Evolutionary conservation across 108 stramenopile genomes (phyloP).

Genomic region (Skeletonema costatum): DNA sequence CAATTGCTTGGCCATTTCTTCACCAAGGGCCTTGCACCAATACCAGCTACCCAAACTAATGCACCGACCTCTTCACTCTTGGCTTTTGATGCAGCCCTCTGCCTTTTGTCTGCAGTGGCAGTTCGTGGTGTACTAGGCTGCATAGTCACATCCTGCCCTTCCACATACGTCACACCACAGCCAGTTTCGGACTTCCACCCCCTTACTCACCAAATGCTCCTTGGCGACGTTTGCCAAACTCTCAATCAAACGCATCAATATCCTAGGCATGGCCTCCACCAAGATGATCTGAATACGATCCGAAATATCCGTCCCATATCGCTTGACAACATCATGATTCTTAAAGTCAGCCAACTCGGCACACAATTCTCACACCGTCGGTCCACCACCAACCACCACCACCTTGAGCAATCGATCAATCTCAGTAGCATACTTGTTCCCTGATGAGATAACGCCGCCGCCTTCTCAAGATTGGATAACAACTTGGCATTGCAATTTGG

Average conservation of each 20-base stretch:
- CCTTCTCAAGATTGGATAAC: conserved; percentile 76
- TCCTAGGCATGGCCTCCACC: conserved; percentile 62
- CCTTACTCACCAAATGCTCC: conserved; percentile 16
- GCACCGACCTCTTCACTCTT: conserved; percentile 46
- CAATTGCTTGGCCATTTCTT: conserved; percentile 15
- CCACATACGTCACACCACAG: conserved; percentile 28
- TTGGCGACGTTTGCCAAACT: conserved; percentile 49
- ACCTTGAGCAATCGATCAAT: conserved; percentile 68
- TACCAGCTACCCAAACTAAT: conserved; percentile 61
- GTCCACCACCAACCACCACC: conserved; percentile 81
- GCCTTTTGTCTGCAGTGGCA: conserved; percentile 19
- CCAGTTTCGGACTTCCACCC: conserved; percentile 41
- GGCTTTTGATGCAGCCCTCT: conserved; percentile 7
- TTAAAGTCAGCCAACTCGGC: conserved; percentile 80
- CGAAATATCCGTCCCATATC: conserved; percentile 62
- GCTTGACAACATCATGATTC: conserved; percentile 54
- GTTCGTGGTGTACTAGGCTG: conserved; percentile 24
- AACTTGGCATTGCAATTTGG: conserved; percentile 64
- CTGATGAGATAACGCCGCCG: conserved; percentile 37
- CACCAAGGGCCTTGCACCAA: conserved; percentile 40
- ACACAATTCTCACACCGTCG: conserved; percentile 72
- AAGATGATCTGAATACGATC: conserved; percentile 55
- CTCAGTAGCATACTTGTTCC: conserved; percentile 32
- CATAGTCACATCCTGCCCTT: conserved; percentile 6
- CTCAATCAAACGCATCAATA: conserved; percentile 69